A percentile compares a stretch with the other conserved stretches of the same genome.
Evolutionary conservation across 2,329 filamentous ascomycete genomes (phyloP).

Genomic region (Catunica adiposa): DNA sequence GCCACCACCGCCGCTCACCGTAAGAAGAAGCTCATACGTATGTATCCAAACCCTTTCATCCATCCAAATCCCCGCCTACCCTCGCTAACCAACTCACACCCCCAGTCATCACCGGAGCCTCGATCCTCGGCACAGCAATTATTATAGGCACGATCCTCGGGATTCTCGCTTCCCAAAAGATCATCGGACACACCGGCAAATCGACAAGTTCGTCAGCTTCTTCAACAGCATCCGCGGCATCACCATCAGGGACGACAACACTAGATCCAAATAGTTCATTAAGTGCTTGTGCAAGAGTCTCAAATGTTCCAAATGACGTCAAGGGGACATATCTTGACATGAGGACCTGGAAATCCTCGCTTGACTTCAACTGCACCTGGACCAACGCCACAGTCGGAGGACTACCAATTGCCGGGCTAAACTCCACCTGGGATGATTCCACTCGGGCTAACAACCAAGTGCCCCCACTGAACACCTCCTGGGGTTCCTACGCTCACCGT

Average conservation of each 20-base stretch:
- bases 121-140: slow-evolving; percentile 3
- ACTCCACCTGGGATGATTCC: slow-evolving; percentile 51
- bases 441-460: slow-evolving; percentile 47
- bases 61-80: background rate
- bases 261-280: background rate
- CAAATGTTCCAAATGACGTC: slow-evolving; percentile 31
- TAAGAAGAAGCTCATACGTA: slow-evolving; percentile 2
- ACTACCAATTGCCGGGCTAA: slow-evolving; percentile 53
- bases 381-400: slow-evolving; percentile 51
- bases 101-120: slow-evolving; percentile 5
- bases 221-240: background rate
- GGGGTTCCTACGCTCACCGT: slow-evolving; percentile 43
- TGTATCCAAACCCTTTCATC: background rate
- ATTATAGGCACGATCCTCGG: slow-evolving; percentile 9
- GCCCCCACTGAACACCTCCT: slow-evolving; percentile 43
- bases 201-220: background rate
- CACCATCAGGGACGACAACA: background rate
- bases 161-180: slow-evolving; percentile 9
- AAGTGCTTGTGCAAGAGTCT: slow-evolving; percentile 4
- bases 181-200: slow-evolving; percentile 8
- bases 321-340: slow-evolving; percentile 52
- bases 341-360: slow-evolving; percentile 56
- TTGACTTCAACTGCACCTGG: slow-evolving; percentile 59
- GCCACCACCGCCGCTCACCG: background rate
- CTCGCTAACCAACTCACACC: slow-evolving; percentile 1